phyloP scores from a whole-genome alignment of 2,329 filamentous ascomycete species.

The Macroventuria anomochaeta region DNA sequence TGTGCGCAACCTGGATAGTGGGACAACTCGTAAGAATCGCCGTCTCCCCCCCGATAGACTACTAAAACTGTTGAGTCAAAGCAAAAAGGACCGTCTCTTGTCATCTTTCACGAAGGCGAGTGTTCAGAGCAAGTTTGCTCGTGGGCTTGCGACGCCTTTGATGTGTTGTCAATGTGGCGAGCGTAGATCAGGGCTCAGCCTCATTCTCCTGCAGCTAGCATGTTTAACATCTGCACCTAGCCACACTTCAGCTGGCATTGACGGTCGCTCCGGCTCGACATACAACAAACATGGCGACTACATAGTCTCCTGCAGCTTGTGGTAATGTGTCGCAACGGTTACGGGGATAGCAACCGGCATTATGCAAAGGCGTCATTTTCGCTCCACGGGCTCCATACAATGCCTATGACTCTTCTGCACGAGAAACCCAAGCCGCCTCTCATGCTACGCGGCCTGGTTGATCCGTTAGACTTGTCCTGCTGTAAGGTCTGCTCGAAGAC shows the following conservation, averaged over 20 bases:
- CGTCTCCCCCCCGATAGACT: slow-evolving; percentile 26
- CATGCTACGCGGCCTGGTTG: slow-evolving; percentile 39
- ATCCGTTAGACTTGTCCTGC: slow-evolving; percentile 25
- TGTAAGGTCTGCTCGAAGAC: slow-evolving; percentile 15
- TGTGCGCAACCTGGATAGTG: slow-evolving; percentile 38
- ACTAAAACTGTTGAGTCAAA: slow-evolving; percentile 33
- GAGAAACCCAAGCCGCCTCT: slow-evolving; percentile 30
- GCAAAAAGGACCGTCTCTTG: slow-evolving; percentile 23
- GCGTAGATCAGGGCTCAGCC: slow-evolving; percentile 41
- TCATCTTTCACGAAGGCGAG: slow-evolving; percentile 10
- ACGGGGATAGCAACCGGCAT: slow-evolving; percentile 36
- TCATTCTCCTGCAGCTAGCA: slow-evolving; percentile 35
- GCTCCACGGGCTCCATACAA: slow-evolving; percentile 29
- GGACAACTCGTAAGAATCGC: slow-evolving; percentile 28
- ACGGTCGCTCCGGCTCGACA: slow-evolving; percentile 36
- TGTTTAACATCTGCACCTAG: slow-evolving; percentile 33
- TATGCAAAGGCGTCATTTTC: slow-evolving; percentile 28
- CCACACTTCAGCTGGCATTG: slow-evolving; percentile 39
- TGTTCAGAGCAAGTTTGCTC: slow-evolving; percentile 6
- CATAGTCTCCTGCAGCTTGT: slow-evolving; percentile 9
- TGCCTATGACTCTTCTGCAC: slow-evolving; percentile 42
- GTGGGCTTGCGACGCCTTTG: slow-evolving; percentile 26
- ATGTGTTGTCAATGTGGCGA: slow-evolving; percentile 46
- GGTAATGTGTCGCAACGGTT: slow-evolving; percentile 28
- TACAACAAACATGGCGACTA: slow-evolving; percentile 10